These are phyloP conservation scores for Ceratobasidium sp. DNA, from an alignment of 1,284 basidiomycete genomes.

Conservation along the genomic window DNA sequence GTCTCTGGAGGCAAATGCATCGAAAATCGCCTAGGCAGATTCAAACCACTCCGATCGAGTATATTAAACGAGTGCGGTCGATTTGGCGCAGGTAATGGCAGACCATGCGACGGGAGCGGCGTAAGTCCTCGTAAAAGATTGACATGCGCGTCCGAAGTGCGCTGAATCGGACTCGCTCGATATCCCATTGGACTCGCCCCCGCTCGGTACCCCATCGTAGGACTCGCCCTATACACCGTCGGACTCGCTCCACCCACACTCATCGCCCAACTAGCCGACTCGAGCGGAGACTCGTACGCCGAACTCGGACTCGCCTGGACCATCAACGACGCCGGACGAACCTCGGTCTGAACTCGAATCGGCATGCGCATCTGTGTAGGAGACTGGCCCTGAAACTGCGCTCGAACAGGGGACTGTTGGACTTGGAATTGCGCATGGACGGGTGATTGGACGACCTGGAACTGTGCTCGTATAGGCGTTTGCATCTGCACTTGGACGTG, in stretches of 20 bases:
- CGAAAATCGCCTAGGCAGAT: slow-evolving; percentile 1
- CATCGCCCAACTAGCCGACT: neutral
- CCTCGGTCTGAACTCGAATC: neutral
- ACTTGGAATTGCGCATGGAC: neutral
- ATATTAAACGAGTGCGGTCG: slow-evolving; percentile 20
- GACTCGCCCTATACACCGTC: neutral
- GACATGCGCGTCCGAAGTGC: slow-evolving; percentile 28
- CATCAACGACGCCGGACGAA: neutral
- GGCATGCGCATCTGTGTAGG: neutral
- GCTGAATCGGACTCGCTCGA: neutral
- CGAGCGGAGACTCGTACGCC: slow-evolving; percentile 18
- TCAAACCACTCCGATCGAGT: neutral
- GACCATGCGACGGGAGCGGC: slow-evolving; percentile 29
- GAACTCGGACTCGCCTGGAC: slow-evolving; percentile 17
- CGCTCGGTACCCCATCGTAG: neutral
- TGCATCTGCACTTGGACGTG: neutral
- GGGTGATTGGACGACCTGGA: neutral
- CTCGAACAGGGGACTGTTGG: neutral
- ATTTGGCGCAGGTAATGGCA: slow-evolving; percentile 22
- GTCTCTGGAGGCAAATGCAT: slow-evolving; percentile 9
- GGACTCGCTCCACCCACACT: slow-evolving; percentile 3
- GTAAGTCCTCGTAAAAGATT: slow-evolving; percentile 22
- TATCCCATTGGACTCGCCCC: neutral
- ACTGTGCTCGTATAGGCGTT: neutral
- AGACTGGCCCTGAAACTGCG: neutral